These are phyloP conservation scores for Isoetes engelmannii DNA, from an alignment of 83 land plant genomes.

Conservation along the genomic window DNA sequence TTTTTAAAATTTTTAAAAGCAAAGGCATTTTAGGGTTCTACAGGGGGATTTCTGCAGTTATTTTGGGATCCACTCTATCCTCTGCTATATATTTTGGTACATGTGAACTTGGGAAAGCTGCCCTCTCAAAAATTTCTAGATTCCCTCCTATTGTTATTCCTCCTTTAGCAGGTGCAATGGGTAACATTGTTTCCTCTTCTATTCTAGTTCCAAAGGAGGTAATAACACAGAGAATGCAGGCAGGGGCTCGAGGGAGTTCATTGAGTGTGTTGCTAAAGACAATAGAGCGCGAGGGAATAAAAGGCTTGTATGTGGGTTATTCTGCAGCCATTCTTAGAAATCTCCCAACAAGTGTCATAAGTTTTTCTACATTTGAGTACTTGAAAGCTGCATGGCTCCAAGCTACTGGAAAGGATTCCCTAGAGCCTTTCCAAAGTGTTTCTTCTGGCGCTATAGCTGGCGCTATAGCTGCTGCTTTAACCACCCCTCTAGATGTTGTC, in stretches of 20 bases:
- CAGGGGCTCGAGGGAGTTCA: constrained; percentile 68
- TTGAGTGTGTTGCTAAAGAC: constrained; percentile 60
- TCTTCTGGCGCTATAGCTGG: constrained; percentile 85
- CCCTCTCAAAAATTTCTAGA: constrained; percentile 34
- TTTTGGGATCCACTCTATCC: constrained; percentile 68
- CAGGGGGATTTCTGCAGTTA: constrained; percentile 77
- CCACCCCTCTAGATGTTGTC: constrained; percentile 87
- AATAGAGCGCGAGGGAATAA: constrained; percentile 53
- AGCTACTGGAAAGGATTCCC: constrained; percentile 17
- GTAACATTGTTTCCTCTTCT: constrained; percentile 73
- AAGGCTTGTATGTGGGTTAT: constrained; percentile 79
- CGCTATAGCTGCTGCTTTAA: constrained; percentile 69
- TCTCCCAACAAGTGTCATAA: constrained; percentile 75
- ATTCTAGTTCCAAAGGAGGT: constrained; percentile 89
- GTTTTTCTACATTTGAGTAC: constrained; percentile 85
- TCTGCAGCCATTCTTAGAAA: constrained; percentile 74
- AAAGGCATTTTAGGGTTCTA: constrained; percentile 67
- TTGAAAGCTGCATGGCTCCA: constrained; percentile 61
- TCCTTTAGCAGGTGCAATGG: constrained; percentile 77
- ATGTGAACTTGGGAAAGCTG: constrained; percentile 72
- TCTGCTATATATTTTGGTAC: constrained; percentile 88
- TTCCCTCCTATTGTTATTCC: constrained; percentile 54
- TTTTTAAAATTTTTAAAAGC: constrained; percentile 41
- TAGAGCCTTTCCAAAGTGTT: constrained; percentile 74
- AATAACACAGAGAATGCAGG: constrained; percentile 84